Percentiles rank a stretch among this genome's conserved stretches.
Conservation (phyloP, 2,329 filamentous ascomycete genomes). For the Aspergillus sp. region DNA sequence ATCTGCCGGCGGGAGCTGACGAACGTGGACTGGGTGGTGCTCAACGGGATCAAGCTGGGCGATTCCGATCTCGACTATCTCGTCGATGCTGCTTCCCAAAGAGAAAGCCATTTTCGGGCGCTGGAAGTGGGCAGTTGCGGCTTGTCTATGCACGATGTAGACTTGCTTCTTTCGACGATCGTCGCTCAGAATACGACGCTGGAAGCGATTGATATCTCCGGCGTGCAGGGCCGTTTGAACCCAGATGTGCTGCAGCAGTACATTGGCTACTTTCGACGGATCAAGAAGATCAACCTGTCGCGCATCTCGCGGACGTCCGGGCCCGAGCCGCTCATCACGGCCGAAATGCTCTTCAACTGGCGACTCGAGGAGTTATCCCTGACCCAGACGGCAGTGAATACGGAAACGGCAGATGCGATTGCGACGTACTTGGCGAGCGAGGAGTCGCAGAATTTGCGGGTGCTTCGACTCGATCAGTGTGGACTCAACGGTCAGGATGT, state of each 20-base stretch:
- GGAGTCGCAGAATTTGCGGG: slow-evolving; percentile 52
- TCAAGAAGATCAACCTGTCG: slow-evolving; percentile 59
- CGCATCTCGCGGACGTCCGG: slow-evolving; percentile 57
- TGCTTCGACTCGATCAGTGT: slow-evolving; percentile 59
- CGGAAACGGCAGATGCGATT: slow-evolving; percentile 57
- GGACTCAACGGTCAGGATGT: slow-evolving; percentile 58
- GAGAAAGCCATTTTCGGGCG: slow-evolving; percentile 56
- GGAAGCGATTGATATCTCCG: slow-evolving; percentile 59
- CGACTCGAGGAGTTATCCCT: slow-evolving; percentile 57
- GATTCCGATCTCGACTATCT: slow-evolving; percentile 61
- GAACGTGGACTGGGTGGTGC: slow-evolving; percentile 61
- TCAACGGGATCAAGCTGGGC: slow-evolving; percentile 62
- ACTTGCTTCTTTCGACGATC: slow-evolving; percentile 56
- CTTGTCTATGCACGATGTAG: slow-evolving; percentile 41
- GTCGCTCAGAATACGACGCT: slow-evolving; percentile 58
- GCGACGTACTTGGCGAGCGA: slow-evolving; percentile 55
- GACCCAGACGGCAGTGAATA: slow-evolving; percentile 55
- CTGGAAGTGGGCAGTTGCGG: slow-evolving; percentile 58
- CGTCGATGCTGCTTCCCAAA: slow-evolving; percentile 60
- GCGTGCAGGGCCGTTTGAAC: slow-evolving; percentile 57
- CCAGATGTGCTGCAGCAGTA: slow-evolving; percentile 58
- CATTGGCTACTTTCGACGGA: slow-evolving; percentile 57
- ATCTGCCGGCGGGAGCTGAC: slow-evolving; percentile 59
- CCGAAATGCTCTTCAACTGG: slow-evolving; percentile 60
- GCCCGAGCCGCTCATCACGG: slow-evolving; percentile 54